These are phyloP conservation scores for Coemansia sp. DNA, from an alignment of 192 early-diverging fungal species.

Conservation along the genomic window DNA sequence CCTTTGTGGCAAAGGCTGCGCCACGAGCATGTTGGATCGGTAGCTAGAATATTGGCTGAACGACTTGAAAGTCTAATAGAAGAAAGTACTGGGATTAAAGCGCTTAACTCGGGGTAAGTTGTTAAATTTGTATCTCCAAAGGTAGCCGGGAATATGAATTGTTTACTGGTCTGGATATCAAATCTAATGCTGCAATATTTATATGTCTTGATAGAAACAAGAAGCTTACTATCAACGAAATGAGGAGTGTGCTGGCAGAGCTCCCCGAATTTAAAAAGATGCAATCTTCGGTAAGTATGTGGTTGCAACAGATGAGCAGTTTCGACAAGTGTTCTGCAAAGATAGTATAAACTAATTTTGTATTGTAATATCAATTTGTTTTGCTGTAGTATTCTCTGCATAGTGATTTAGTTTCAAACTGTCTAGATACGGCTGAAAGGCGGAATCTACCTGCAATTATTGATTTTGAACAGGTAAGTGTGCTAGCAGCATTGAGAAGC, in stretches of 20 bases:
- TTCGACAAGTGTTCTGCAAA: no score
- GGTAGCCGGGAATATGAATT: not conserved
- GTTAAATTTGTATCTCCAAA: not conserved
- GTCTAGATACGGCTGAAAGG: slow-evolving; percentile 33
- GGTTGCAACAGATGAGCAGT: not conserved
- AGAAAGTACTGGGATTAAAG: slow-evolving; percentile 28
- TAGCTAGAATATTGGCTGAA: slow-evolving; percentile 28
- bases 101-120: slow-evolving; percentile 28
- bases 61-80: slow-evolving; percentile 30
- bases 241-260: slow-evolving; percentile 41
- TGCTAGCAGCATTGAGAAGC: not conserved
- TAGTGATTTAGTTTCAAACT: slow-evolving; percentile 49
- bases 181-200: not conserved
- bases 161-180: not conserved
- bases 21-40: slow-evolving; percentile 50
- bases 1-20: slow-evolving; percentile 47
- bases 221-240: slow-evolving; percentile 28
- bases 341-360: no score
- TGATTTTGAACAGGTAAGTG: slow-evolving; percentile 52
- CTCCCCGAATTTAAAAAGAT: slow-evolving; percentile 52
- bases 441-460: slow-evolving; percentile 27
- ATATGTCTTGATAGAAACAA: slow-evolving; percentile 17
- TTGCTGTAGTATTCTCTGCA: slow-evolving; percentile 48
- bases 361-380: not conserved
- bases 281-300: slow-evolving; percentile 39